Conservation (phyloP, 176 grass and related monocot species). For the Zoysia pacifica region DNA sequence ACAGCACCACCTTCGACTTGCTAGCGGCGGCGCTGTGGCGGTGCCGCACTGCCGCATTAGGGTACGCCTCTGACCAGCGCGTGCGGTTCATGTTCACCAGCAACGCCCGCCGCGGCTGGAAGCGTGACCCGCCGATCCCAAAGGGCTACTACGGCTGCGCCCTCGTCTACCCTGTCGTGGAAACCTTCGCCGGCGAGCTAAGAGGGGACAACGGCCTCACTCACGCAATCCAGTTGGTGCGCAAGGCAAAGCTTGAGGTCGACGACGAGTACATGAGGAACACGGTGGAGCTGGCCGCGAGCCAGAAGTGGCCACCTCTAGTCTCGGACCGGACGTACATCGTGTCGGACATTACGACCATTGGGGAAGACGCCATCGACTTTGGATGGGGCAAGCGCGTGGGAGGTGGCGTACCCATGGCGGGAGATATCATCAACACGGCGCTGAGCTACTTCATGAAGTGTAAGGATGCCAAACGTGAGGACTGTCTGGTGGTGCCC, state of each 20-base stretch:
- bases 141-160: not conserved
- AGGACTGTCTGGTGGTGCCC: not conserved
- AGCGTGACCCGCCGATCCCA: not conserved
- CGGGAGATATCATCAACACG: not conserved
- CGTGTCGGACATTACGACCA: not conserved
- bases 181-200: constrained; percentile 4
- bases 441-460: not conserved
- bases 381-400: not conserved
- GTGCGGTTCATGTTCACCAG: not conserved
- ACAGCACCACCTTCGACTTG: not conserved
- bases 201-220: not conserved
- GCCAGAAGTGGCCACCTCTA: constrained; percentile 20
- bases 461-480: not conserved
- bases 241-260: constrained; percentile 29
- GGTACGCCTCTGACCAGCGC: not conserved
- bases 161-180: constrained; percentile 29
- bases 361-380: not conserved
- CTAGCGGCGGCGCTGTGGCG: not conserved
- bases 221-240: constrained; percentile 30
- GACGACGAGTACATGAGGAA: constrained; percentile 41
- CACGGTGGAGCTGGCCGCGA: constrained; percentile 21
- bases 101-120: not conserved
- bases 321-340: not conserved
- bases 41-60: not conserved
- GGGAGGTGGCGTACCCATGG: not conserved